Base-by-base conservation (phyloP, 768 basidiomycete species). In the Roridomyces roridus region DNA sequence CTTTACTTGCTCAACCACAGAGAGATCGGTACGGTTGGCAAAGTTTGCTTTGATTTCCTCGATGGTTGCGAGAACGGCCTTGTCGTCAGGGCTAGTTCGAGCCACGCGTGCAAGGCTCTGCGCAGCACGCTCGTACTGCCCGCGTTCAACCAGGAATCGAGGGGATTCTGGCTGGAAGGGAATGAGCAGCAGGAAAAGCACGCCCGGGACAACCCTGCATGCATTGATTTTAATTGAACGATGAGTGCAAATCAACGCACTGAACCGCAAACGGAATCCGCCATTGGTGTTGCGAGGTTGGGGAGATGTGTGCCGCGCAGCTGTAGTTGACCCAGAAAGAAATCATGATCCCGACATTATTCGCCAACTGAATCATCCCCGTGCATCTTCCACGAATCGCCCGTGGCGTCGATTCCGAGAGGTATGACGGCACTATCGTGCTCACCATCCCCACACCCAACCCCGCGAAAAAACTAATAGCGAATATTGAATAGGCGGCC, bases 401-500 rank as follows among this genome's bases (percentile, higher is more conserved):
- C 48, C 68, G 75, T 2, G 82, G 82, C 3, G 76, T 74, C 44
- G 75, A 82, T 65, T 84, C 83, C 1, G 81, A 82, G 10, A 82
- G 73, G 43, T 84, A 85, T 0, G 80, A 72, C 12, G 83, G 82
- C 6, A 81, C 76, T 2, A 84, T 66, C 5, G 81, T 79, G 1
- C 78, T 76, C 7, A 79, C 74, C 75, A 81, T 79, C 14, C 85
- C 85, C 25, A 87, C 77, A 7, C 87, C 86, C 46, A 87, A 72
- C 18, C 88, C 87, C 6, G 81, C 78, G 0, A 89, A 51, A 68
- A 87, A 88, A 5, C 57, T 86, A 73, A n/a, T n/a, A n/a, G n/a
- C n/a, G n/a, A n/a, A n/a, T n/a, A n/a, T n/a, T n/a, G n/a, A n/a
- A n/a, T n/a, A n/a, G n/a, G n/a, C 78, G 81, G 46, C 83, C 79